Conservation (phyloP, 176 grass and related monocot genomes). For the Eragrostis curvula region DNA sequence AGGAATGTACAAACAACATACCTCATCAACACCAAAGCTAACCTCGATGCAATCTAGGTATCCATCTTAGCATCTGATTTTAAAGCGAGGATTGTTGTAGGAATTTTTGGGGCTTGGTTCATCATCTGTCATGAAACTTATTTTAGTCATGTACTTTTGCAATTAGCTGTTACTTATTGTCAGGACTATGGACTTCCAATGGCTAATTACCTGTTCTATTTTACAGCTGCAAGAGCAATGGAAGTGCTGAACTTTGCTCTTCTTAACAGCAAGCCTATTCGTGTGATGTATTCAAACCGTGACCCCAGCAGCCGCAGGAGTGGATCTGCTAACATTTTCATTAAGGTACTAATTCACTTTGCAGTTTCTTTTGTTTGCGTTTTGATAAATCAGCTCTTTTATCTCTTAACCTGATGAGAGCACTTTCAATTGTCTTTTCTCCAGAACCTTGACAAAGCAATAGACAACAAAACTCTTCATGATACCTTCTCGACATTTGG, state of each 20-base stretch:
- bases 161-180: slow-evolving; percentile 1
- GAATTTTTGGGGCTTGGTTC: neutral
- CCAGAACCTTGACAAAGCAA: slow-evolving; percentile 87
- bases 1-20: neutral
- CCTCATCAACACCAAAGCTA: neutral
- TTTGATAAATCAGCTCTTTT: neutral
- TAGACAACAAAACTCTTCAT: slow-evolving; percentile 80
- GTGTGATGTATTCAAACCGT: slow-evolving; percentile 85
- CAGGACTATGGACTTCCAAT: neutral
- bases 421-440: slow-evolving; percentile 40
- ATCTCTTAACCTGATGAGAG: slow-evolving; percentile 14
- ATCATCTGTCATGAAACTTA: neutral
- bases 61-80: neutral
- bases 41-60: neutral
- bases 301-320: slow-evolving; percentile 78
- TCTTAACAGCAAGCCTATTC: slow-evolving; percentile 67
- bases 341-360: slow-evolving; percentile 58
- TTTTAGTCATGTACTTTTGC: neutral
- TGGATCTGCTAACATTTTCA: slow-evolving; percentile 83
- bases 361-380: slow-evolving; percentile 19
- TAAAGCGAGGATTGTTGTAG: neutral
- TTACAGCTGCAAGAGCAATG: slow-evolving; percentile 72
- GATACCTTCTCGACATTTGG: slow-evolving; percentile 79
- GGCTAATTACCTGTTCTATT: slow-evolving; percentile 28
- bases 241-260: slow-evolving; percentile 67